Evolutionary conservation across 169 alveolate genomes (phyloP).

Genomic region (Plasmodium fragile): DNA sequence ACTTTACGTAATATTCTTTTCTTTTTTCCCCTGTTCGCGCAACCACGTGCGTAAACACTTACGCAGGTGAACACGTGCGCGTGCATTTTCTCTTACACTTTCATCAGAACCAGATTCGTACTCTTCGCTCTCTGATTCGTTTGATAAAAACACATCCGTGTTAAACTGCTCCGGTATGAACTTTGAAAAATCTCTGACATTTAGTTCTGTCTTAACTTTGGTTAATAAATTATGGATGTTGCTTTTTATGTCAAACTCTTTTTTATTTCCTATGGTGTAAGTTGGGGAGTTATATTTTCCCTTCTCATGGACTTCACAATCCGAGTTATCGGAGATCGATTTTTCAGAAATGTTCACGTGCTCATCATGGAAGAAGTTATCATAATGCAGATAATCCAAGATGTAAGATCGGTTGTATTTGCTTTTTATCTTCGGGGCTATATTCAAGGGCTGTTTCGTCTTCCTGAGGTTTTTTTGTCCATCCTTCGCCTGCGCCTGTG

Average conservation of each 20-base stretch:
- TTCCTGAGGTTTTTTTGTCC: neutral
- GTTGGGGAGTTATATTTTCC: neutral
- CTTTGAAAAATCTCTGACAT: constrained; percentile 7
- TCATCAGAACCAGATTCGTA: constrained; percentile 6
- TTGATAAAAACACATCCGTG: constrained; percentile 24
- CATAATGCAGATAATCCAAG: constrained; percentile 56
- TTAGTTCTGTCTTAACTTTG: constrained; percentile 30
- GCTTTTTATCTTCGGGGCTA: constrained; percentile 9
- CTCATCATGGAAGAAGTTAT: constrained; percentile 36
- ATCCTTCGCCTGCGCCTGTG: neutral
- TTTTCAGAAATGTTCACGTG: constrained; percentile 1
- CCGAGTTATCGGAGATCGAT: constrained; percentile 22
- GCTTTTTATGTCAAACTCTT: constrained; percentile 29
- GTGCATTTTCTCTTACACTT: constrained; percentile 10
- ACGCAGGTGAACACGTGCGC: neutral
- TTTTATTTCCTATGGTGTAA: neutral
- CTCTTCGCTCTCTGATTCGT: neutral
- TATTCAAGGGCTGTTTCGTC: constrained; percentile 10
- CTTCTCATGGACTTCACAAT: neutral
- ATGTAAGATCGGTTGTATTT: neutral
- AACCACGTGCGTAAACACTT: neutral
- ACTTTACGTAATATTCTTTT: neutral
- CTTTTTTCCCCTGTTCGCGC: neutral
- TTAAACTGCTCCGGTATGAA: constrained; percentile 53
- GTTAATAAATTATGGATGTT: constrained; percentile 15